Evolutionary conservation across 2,329 filamentous ascomycete genomes (phyloP), one percentile per base, ranked within the genome.

Genomic region (Monilinia fructicola): DNA sequence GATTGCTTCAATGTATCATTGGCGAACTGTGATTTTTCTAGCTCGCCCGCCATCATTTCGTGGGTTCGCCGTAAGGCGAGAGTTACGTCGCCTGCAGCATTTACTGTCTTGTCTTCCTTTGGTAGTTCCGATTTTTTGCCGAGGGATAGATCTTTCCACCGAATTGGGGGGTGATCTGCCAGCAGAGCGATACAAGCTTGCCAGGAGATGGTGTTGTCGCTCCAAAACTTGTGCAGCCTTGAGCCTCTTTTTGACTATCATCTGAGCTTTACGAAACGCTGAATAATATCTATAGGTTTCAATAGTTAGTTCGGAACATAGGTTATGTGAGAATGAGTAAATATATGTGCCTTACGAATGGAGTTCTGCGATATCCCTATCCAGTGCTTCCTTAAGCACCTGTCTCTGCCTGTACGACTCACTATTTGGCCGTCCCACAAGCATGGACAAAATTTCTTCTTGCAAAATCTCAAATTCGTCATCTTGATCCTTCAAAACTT

Each of bases 1-100:
- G 90, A 93, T 80, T 95, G 89, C 69, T 89, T 88, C 73, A 99
- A 83, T 1, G 93, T 96, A 77, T 96, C 90, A 73, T 95, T 90
- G 23, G 94, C 94, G 76, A 96, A 98, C 73, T 91, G 89, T 71
- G 92, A 96, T 68, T 92, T 89, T 56, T 89, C 87, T 10, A 99
- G 85, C 81, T 97, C 93, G 5, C 87, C 84, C 70, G 91, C 87
- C 81, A 98, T 93, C 74, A 96, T 84, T 69, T 91, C 87, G 78
- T 98, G 93, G 7, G 94, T 96, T 68, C 93, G 85, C 68, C 92
- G 86, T 63, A 99, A 84, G 1, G 93, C 91, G 59, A 87, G 82
- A 3, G 94, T 98, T 64, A 98, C 90, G 80, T 96, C 92, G 71
- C 84, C 87, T 42, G 91, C 91, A 0, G 94, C 90, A 69, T 88